These are phyloP conservation scores for Ceratocystis cacaofunesta DNA, from an alignment of 2,329 filamentous ascomycete genomes.

Conservation along the genomic window DNA sequence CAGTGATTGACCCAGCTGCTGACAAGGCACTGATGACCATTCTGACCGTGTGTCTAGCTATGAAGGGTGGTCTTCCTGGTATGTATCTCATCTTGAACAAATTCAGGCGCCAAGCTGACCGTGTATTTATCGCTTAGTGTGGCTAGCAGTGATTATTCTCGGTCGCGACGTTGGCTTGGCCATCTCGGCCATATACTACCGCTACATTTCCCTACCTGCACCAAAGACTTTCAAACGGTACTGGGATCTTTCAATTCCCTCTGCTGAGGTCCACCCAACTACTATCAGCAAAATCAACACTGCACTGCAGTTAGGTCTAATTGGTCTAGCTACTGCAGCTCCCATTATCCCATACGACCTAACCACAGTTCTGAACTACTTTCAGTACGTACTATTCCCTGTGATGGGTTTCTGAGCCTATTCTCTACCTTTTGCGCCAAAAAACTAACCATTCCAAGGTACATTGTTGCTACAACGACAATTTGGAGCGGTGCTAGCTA, in stretches of 20 bases:
- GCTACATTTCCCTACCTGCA: conserved; percentile 83
- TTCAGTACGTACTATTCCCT: conserved; percentile 41
- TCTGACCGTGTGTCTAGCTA: conserved; percentile 67
- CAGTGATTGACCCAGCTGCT: conserved; percentile 89
- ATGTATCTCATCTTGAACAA: conserved; percentile 23
- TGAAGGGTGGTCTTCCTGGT: conserved; percentile 71
- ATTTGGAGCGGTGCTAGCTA: conserved; percentile 92
- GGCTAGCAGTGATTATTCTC: conserved; percentile 79
- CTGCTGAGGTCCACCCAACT: conserved; percentile 69
- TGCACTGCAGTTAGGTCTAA: conserved; percentile 71
- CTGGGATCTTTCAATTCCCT: conserved; percentile 92
- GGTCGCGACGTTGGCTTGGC: conserved; percentile 74
- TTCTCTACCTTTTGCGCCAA: not conserved
- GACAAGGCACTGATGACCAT: conserved; percentile 95
- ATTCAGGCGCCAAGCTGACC: not conserved
- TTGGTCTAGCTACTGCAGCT: conserved; percentile 69
- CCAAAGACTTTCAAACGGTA: conserved; percentile 87
- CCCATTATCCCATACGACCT: conserved; percentile 54
- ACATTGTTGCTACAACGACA: conserved; percentile 75
- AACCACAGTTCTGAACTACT: conserved; percentile 38
- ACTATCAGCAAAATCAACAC: conserved; percentile 88
- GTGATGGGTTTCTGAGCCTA: not conserved
- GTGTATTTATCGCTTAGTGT: conserved; percentile 37
- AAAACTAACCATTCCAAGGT: conserved; percentile 35
- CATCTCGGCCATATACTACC: conserved; percentile 81